Base-by-base conservation (phyloP, 1,284 basidiomycete genomes). In the Cutaneotrichosporon dermatis region DNA sequence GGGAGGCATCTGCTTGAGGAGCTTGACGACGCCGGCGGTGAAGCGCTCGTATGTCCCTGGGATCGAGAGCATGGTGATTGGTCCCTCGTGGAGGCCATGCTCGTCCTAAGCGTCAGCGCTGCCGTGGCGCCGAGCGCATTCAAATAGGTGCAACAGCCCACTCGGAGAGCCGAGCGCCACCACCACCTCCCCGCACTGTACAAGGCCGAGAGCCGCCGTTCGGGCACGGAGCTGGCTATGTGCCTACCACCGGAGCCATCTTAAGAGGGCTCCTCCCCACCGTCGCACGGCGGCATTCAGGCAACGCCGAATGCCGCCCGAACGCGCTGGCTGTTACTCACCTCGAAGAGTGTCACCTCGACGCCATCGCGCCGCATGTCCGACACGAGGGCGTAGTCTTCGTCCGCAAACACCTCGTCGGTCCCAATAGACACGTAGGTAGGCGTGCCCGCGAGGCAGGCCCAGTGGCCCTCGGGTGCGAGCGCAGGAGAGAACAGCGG, bases 401-500 rank as follows among this genome's bases (percentile, higher is more conserved):
- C 73, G 51, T 69, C 70, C 8, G 60, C 54, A 54, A 76, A 62
- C 34, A 68, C 48, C 66, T 76, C 75, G 13, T 63, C 64, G 8
- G 68, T 70, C 2, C 75, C 75, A n/a, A 68, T 60, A 42, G 67
- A 65, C n/a, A 74, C 44, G 51, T 70, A 72, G 36, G 70, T 67
- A 42, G 62, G 66, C 13, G 60, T 58, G 8, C 51, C 54, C 3
- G 15, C 45, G 25, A 72, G 50, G 51, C 62, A 67, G 16, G 12
- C 12, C 66, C 66, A 70, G 33, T 61, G 57, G 2, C 57, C 61
- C 4, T n/a, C 35, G 0, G 13, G 8, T 10, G 64, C 67, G 12
- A 62, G 62, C 9, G 62, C 61, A 4, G 71, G 71, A 2, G 62
- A 64, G 57, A 71, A 69, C 42, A 62, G 65, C 4, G 58, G 41